Evolutionary conservation across 2,329 filamentous ascomycete species (phyloP).

Genomic region (Curvularia lunata): DNA sequence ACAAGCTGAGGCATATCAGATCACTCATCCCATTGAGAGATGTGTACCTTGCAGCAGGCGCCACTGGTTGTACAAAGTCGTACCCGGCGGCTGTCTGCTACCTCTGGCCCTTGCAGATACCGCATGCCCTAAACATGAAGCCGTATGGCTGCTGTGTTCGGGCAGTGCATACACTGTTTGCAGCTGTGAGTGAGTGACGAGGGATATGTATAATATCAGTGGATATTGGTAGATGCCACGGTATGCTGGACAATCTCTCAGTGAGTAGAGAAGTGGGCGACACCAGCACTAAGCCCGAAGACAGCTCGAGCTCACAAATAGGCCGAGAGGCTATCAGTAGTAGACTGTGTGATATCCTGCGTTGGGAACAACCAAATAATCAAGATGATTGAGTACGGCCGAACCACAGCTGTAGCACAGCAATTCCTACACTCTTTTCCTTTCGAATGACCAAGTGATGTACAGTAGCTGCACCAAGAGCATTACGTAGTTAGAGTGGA

Average conservation of each 20-base stretch:
- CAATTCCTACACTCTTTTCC: not conserved
- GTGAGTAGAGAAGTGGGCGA: not conserved
- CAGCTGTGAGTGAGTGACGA: not conserved
- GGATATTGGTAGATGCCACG: not conserved
- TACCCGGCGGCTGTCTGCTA: not conserved
- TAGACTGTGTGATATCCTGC: not conserved
- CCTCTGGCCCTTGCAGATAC: not conserved
- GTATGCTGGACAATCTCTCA: not conserved
- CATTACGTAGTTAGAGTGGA: constrained; percentile 1
- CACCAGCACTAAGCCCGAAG: not conserved
- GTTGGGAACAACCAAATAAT: not conserved
- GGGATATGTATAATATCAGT: not conserved
- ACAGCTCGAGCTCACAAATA: not conserved
- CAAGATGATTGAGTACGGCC: not conserved
- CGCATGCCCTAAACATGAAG: not conserved
- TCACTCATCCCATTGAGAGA: not conserved
- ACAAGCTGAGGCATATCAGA: not conserved
- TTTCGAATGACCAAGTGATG: not conserved
- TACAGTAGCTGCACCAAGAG: not conserved
- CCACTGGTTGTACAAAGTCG: not conserved
- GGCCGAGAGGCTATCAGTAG: not conserved
- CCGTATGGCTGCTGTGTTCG: not conserved
- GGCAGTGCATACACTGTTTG: not conserved
- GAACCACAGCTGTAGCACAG: not conserved
- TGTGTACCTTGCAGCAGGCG: not conserved